Evolutionary conservation across 1,284 basidiomycete species (phyloP), one percentile per base, ranked within the genome.

Genomic region (Entoloma clypeatum): DNA sequence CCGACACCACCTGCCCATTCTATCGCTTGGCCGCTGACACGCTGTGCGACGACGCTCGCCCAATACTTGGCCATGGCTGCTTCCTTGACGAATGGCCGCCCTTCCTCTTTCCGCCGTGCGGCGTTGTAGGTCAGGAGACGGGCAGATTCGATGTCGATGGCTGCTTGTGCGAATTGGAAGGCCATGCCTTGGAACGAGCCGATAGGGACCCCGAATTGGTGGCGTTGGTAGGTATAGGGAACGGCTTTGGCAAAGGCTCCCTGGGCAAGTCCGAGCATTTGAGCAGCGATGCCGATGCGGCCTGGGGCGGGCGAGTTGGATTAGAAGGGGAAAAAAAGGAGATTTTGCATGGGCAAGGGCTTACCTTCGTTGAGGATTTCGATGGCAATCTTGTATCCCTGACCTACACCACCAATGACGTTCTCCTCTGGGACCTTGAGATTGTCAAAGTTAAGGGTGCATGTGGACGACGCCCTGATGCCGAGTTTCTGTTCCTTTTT

Each of bases 401-500:
- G 84, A 42, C 95, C 96, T 56, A 86, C 86, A 38, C 87, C 88
- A 14, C 96, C 95, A 53, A 99, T 85, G 45, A 99, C 68, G 62
- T 99, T 98, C 66, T 90, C 92, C 42, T 79, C 85, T 4, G 95
- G 96, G 30, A 99, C 76, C 54, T 82, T 86, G 59, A 99, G 69
- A 60, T 97, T 92, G 68, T 99, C 96, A 62, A 99, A 96, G 69
- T 87, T 91, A 50, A 99, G 77, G 1, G 92, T 84, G 64, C 95
- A 99, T 1, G 95, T 99, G 16, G 92, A 96, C n/a, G 91, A 95
- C 0, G 95, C 93, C 39, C 87, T 77, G 62, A 99, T 99, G 45
- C 95, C 95, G 41, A 99, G 81, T 68, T 99, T 99, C 67, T 95
- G 83, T 66, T 99, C 95, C 72, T 98, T 98, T 76, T 99, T 99